Evolutionary conservation across 306 rosid species (phyloP), one percentile per base, ranked within the genome.

Genomic region (Herpetospermum pedunculosum): DNA sequence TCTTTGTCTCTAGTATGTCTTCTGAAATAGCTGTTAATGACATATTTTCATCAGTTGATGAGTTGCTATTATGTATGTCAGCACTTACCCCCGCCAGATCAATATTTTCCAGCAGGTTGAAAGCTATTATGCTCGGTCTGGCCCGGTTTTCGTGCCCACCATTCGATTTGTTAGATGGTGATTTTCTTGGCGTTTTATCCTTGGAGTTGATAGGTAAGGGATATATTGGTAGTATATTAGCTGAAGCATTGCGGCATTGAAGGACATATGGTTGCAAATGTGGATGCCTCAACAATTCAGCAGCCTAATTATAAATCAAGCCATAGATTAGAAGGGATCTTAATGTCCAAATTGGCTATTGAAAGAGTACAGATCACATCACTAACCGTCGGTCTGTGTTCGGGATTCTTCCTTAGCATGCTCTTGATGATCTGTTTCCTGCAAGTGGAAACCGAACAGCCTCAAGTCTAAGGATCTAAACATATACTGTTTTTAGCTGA

Each of bases 391-490:
- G 98, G 96, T 88, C 98, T 84, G 75, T 92, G 96, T 78, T 88
- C 98, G 5, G 98, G 98, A 80, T 86, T 92, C 88, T 90, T 92
- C 87, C 98, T 87, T 64, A 92, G 90, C 98, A 92, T 92, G 82
- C 92, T 88, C 87, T 90, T 92, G 77, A 92, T 92, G 74, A 92
- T 83, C 77, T 92, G 98, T 79, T 92, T 92, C 92, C 98, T 92
- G 84, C 80, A 50, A 80, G 18, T 4, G 26, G 41, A 28, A 70
- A 43, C 16, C 9, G n/a, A 25, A 43, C 54, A 43, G 21, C 13
- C 35, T 68, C 35, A 13, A 40, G 73, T 43, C 54, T 43, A 23
- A 41, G 4, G 43, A 14, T 7, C 37, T 9, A 10, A 68, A 38
- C 15, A 65, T 37, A 23, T 21, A 13, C 19, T 65, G 11, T 4